Evolutionary conservation across 768 basidiomycete genomes (phyloP).

Genomic region (Tylopilus plumbeoviolaceoides): DNA sequence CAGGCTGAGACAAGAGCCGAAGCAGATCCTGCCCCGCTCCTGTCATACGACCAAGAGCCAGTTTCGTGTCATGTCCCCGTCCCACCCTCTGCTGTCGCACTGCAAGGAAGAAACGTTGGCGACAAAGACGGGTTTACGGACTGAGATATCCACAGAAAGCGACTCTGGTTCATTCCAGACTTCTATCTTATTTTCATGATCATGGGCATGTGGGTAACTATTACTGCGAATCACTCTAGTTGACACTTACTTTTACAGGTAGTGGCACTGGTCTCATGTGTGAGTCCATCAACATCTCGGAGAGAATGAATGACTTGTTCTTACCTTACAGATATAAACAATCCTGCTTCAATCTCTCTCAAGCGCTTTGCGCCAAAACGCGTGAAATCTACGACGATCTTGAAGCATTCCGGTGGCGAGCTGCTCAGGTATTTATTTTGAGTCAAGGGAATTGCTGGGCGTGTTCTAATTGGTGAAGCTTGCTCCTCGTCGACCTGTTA

Average conservation of each 20-base stretch:
- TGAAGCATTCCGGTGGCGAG: no score
- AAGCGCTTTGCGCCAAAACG: conserved; percentile 59
- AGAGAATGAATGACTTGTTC: neutral
- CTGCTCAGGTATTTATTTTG: no score
- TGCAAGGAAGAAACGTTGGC: conserved; percentile 12
- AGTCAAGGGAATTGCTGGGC: conserved; percentile 77
- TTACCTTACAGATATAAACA: conserved; percentile 64
- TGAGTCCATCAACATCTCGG: conserved; percentile 30
- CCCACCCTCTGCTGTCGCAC: conserved; percentile 17
- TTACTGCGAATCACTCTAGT: neutral
- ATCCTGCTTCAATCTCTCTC: conserved; percentile 77
- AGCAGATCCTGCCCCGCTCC: conserved; percentile 19
- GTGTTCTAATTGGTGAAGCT: conserved; percentile 64
- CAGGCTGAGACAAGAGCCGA: conserved; percentile 16
- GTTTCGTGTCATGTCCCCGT: conserved; percentile 23
- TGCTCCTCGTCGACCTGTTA: neutral
- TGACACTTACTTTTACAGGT: conserved; percentile 37
- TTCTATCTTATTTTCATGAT: no score
- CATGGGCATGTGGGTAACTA: conserved; percentile 49
- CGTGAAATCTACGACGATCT: conserved; percentile 61
- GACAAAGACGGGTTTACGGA: conserved; percentile 33
- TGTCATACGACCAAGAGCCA: conserved; percentile 17
- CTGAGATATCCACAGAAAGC: conserved; percentile 54
- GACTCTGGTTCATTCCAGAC: conserved; percentile 48
- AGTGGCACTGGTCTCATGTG: conserved; percentile 78